Percentiles rank a stretch among this genome's conserved stretches.
Evolutionary conservation across 129 eudicot species (phyloP).

Genomic region (Lonicera japonica): DNA sequence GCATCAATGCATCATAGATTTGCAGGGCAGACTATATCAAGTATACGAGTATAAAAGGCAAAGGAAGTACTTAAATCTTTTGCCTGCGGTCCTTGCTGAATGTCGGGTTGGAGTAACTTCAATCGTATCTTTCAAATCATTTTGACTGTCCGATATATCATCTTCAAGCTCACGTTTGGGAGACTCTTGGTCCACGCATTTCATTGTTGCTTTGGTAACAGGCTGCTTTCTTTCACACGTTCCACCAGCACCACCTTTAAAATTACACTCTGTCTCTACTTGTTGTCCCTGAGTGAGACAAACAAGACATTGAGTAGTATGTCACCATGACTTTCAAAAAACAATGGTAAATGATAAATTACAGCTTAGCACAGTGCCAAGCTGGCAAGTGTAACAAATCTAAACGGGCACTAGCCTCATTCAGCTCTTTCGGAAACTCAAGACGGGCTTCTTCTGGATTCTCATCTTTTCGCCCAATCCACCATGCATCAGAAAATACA

Average conservation of each 20-base stretch:
- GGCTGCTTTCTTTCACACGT: conserved; percentile 29
- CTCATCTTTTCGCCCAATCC: conserved; percentile 86
- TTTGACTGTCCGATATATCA: conserved; percentile 42
- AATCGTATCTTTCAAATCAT: conserved; percentile 24
- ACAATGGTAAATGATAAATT: background rate
- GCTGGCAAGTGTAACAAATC: conserved; percentile 4
- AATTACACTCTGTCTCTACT: conserved; percentile 47
- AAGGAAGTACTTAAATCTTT: conserved; percentile 48
- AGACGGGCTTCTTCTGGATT: conserved; percentile 80
- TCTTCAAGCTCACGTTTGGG: conserved; percentile 31
- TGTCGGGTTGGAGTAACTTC: conserved; percentile 59
- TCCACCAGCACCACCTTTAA: conserved; percentile 87
- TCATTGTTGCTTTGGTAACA: conserved; percentile 18
- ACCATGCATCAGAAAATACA: conserved; percentile 93
- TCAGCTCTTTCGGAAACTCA: conserved; percentile 70
- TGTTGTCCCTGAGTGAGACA: conserved; percentile 50
- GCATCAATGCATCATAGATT: conserved; percentile 9
- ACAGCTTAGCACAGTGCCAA: background rate
- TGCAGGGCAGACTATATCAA: conserved; percentile 1
- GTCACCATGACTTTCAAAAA: conserved; percentile 4
- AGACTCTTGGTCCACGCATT: conserved; percentile 29
- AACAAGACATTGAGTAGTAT: conserved; percentile 11
- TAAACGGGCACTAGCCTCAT: conserved; percentile 32
- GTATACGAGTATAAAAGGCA: conserved; percentile 13
- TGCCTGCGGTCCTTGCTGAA: conserved; percentile 69